Evolutionary conservation across 208 protist genomes (phyloP).

Genomic region (Lotmaria passim): DNA sequence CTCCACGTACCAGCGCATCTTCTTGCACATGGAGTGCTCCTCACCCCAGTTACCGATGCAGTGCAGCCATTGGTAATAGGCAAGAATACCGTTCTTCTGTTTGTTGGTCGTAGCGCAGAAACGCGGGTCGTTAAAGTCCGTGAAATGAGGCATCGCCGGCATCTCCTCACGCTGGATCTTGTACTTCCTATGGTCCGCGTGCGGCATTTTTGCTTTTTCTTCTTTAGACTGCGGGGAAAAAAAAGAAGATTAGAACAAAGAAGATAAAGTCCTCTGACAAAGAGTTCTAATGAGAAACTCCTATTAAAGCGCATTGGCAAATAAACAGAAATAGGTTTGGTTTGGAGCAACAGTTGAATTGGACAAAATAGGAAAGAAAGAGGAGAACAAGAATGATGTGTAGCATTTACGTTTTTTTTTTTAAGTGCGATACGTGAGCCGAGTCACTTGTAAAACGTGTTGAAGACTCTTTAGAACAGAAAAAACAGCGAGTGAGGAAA

Average conservation of each 20-base stretch:
- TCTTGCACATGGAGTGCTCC: conserved; percentile 92
- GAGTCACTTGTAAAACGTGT: no score
- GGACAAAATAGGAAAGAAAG: no score
- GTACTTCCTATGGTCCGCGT: conserved; percentile 86
- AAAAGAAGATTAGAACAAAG: conserved; percentile 13
- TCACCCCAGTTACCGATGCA: conserved; percentile 93
- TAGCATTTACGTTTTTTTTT: no score
- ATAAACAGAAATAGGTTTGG: no score
- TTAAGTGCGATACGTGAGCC: no score
- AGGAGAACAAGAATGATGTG: no score
- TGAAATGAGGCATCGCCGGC: conserved; percentile 83
- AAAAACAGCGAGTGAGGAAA: no score
- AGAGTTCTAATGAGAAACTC: conserved; percentile 17
- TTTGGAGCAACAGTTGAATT: no score
- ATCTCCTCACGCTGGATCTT: conserved; percentile 84
- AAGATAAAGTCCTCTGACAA: conserved; percentile 6
- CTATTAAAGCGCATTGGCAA: neutral
- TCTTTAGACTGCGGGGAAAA: conserved; percentile 6
- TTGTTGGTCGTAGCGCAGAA: conserved; percentile 76
- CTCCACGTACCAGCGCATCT: conserved; percentile 92
- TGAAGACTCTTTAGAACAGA: no score
- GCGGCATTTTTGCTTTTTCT: conserved; percentile 61
- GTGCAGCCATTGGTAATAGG: conserved; percentile 92
- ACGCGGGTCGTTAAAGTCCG: conserved; percentile 86
- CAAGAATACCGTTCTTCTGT: conserved; percentile 89